Percentiles rank a stretch among this genome's conserved stretches.
phyloP scores from a whole-genome alignment of 2,329 filamentous ascomycete species.

The Trichoderma sp. region DNA sequence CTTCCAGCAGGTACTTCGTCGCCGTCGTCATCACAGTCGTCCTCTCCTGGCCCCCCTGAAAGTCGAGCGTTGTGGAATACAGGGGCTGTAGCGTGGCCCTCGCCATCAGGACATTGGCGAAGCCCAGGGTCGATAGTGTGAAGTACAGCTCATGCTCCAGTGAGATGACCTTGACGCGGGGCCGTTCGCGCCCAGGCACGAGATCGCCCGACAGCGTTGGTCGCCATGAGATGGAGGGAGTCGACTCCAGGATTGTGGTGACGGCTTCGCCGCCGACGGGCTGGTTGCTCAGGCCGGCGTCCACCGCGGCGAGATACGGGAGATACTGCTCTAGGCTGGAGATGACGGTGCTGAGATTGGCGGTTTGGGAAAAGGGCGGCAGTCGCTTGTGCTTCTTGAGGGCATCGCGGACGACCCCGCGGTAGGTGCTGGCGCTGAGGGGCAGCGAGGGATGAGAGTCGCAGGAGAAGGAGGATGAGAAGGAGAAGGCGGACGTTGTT shows the following conservation, averaged over 20 bases:
- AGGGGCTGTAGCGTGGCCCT: conserved; percentile 72
- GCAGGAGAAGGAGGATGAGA: conserved; percentile 75
- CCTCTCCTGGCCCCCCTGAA: conserved; percentile 66
- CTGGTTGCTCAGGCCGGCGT: conserved; percentile 66
- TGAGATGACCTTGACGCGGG: conserved; percentile 69
- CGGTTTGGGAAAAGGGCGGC: conserved; percentile 67
- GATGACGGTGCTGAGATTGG: conserved; percentile 70
- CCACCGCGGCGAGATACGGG: conserved; percentile 78
- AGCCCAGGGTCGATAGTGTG: conserved; percentile 73
- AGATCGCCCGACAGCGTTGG: conserved; percentile 70
- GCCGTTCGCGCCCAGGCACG: conserved; percentile 64
- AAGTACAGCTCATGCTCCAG: conserved; percentile 85
- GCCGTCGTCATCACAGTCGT: conserved; percentile 70
- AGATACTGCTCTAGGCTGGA: conserved; percentile 75
- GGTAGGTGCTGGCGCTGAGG: conserved; percentile 77
- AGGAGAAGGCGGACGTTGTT: conserved; percentile 84
- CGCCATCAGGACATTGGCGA: conserved; percentile 71
- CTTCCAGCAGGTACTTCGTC: conserved; percentile 75
- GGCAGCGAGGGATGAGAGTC: conserved; percentile 88
- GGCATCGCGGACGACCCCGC: conserved; percentile 77
- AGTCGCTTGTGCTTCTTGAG: conserved; percentile 90
- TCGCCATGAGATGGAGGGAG: conserved; percentile 78
- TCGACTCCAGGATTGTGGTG: conserved; percentile 63
- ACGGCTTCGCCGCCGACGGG: conserved; percentile 59
- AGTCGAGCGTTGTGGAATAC: conserved; percentile 65